Evolutionary conservation across 495 filamentous ascomycete species (phyloP), one percentile per base, ranked within the genome.

Genomic region (Delitschia confertaspora): DNA sequence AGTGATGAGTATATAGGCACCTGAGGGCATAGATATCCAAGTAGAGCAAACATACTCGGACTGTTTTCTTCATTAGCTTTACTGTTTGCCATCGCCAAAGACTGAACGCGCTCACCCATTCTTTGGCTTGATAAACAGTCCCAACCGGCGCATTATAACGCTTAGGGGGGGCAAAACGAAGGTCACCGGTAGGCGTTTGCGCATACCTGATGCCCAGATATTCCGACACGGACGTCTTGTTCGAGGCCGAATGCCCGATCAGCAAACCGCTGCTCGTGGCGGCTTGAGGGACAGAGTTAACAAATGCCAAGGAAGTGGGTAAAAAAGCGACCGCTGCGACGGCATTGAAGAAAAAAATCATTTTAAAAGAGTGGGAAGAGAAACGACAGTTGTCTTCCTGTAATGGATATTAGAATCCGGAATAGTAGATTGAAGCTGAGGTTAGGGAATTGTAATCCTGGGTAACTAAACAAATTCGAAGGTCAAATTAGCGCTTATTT

Each of bases 131-230:
- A 21, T 19, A 38, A 5, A 38, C 34, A 19, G 34, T 38, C 10
- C 34, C 64, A 54, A 58, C 62, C 6, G 47, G 14, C 17, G 35
- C 34, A 18, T 10, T 13, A 32, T 56, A 54, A 17, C 22, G 37
- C 22, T 52, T 52, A 4, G 70, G 70, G 3, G 68, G 43, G 3
- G 61, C 65, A 34, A 73, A 74, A 16, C 71, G 61, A 21, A 73
- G 58, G 21, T 60, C 49, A 21, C 65, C 68, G 5, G 67, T 59
- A 4, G 72, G 69, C 5, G 72, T 60, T 35, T 63, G 37, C 2
- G 67, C 71, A 48, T 64, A 74, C 0, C 62, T 67, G 39, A 75
- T 68, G 7, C 71, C 72, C 16, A 75, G 55, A 48, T 65, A 75
- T 53, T 74, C 70, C 6, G 57, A 49, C 10, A 73, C 69, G 16